Conservation (phyloP, 2,329 filamentous ascomycete genomes). For the Pseudovirgaria hyperparasitica region DNA sequence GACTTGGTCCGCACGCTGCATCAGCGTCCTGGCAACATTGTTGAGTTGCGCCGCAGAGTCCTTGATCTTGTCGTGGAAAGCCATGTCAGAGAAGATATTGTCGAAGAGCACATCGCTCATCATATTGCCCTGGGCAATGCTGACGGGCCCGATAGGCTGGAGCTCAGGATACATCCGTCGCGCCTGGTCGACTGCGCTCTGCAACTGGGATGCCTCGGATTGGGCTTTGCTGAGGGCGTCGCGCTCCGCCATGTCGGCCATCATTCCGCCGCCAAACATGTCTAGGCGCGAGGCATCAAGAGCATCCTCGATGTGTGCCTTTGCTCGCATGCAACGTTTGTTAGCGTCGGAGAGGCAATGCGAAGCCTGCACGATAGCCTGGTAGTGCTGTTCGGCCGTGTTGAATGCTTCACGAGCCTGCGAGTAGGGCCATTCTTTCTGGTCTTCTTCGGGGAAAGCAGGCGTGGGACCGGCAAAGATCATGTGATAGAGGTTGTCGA, state of each 20-base stretch:
- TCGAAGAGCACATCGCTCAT: conserved; percentile 43
- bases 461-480: conserved; percentile 20
- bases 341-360: conserved; percentile 15
- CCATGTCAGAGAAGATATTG: conserved; percentile 40
- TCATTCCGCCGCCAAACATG: conserved; percentile 37
- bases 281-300: conserved; percentile 24
- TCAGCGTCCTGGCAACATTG: conserved; percentile 10
- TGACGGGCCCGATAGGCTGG: conserved; percentile 24
- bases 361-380: conserved; percentile 12
- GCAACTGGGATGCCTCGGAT: conserved; percentile 27
- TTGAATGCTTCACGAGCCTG: conserved; percentile 10
- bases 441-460: conserved; percentile 19
- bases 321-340: conserved; percentile 11
- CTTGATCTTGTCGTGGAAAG: conserved; percentile 41
- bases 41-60: conserved; percentile 23
- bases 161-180: conserved; percentile 27
- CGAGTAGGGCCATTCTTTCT: too few relatives aligned
- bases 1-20: conserved; percentile 21
- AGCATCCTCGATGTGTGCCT: conserved; percentile 12
- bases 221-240: conserved; percentile 38
- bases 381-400: conserved; percentile 7
- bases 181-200: conserved; percentile 26
- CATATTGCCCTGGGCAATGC: conserved; percentile 33
- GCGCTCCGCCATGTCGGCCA: conserved; percentile 42
- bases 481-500: conserved; percentile 17